A percentile compares a stretch with the other conserved stretches of the same genome.
phyloP scores from a whole-genome alignment of 148 eudicot genomes.

The Rhododendron molle region DNA sequence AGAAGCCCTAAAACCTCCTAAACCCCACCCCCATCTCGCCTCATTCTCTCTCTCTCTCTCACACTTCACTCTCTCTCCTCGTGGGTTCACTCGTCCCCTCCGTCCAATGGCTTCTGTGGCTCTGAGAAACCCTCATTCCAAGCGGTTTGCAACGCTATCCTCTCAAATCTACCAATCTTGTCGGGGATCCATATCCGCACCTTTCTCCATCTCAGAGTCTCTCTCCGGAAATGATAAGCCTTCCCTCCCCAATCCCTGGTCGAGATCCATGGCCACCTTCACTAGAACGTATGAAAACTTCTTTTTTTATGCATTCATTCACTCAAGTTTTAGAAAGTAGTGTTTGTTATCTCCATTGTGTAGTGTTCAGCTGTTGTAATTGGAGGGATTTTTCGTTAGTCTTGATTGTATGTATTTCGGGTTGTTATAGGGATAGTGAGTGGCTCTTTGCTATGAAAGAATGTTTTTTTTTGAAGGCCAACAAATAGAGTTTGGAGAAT shows the following conservation, averaged over 20 bases:
- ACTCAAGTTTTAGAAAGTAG: background rate
- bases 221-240: constrained; percentile 26
- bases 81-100: background rate
- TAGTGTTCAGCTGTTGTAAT: background rate
- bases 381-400: background rate
- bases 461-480: background rate
- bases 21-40: constrained; percentile 4
- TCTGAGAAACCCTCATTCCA: constrained; percentile 50
- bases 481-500: background rate
- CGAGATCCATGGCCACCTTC: constrained; percentile 91
- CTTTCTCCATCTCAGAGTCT: constrained; percentile 32
- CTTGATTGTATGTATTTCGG: background rate
- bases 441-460: background rate
- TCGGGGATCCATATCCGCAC: constrained; percentile 32
- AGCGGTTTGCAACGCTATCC: constrained; percentile 42
- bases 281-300: constrained; percentile 58
- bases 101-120: constrained; percentile 60
- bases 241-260: constrained; percentile 23
- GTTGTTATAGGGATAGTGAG: background rate
- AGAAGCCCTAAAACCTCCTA: constrained; percentile 15
- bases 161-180: constrained; percentile 43
- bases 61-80: background rate
- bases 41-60: background rate
- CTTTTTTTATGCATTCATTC: background rate
- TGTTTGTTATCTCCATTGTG: background rate